These are phyloP conservation scores for Mycosphaerella sp. DNA, from an alignment of 2,329 filamentous ascomycete species.

Conservation along the genomic window DNA sequence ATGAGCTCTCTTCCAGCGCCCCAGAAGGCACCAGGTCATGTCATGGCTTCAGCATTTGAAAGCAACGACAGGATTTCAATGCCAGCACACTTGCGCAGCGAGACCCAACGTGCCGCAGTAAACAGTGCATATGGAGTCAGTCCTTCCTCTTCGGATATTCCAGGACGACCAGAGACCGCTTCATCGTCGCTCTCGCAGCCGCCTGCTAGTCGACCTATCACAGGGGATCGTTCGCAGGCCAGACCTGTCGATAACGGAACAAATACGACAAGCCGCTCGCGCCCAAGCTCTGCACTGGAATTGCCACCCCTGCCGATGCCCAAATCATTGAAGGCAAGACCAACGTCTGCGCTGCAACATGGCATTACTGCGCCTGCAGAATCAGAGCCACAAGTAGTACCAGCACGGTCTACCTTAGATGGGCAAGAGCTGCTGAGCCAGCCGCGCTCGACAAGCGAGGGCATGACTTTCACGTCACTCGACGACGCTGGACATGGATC, in stretches of 20 bases:
- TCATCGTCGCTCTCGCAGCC: neutral
- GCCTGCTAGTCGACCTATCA: neutral
- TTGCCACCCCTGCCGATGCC: slow-evolving; percentile 7
- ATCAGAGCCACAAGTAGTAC: neutral
- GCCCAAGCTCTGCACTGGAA: slow-evolving; percentile 13
- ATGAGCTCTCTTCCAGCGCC: neutral
- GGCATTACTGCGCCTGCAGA: neutral
- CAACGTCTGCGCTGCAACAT: neutral
- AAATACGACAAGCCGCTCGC: neutral
- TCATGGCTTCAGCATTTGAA: neutral
- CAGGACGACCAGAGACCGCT: neutral
- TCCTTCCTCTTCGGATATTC: neutral
- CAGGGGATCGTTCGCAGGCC: neutral
- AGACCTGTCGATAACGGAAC: neutral
- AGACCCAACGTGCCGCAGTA: neutral
- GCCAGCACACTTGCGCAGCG: neutral
- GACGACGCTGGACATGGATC: neutral
- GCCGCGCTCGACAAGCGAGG: neutral
- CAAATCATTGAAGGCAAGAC: neutral
- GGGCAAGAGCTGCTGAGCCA: neutral
- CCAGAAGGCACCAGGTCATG: neutral
- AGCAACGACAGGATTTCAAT: neutral
- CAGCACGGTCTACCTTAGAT: neutral
- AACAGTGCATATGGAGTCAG: neutral
- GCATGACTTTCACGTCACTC: neutral